These are phyloP conservation scores for Coriaria nepalensis DNA, from an alignment of 306 rosid species.

Conservation along the genomic window DNA sequence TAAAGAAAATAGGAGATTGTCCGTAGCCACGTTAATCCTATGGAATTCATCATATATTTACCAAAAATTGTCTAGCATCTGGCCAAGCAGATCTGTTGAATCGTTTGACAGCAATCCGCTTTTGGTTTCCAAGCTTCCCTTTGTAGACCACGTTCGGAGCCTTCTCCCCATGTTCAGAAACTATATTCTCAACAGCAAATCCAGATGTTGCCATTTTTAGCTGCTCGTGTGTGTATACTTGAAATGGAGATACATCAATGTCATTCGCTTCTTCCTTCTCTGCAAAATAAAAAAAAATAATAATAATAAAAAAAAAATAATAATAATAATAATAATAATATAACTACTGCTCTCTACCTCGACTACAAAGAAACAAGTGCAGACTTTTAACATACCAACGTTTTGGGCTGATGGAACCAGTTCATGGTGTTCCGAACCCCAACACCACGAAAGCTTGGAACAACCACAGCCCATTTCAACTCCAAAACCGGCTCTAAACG, in stretches of 20 bases:
- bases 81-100: slow-evolving; percentile 98
- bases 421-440: slow-evolving; percentile 21
- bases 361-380: too few species aligned
- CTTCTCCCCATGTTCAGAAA: slow-evolving; percentile 96
- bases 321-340: too few species aligned
- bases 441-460: slow-evolving; percentile 56
- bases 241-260: slow-evolving; percentile 52
- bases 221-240: slow-evolving; percentile 62
- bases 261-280: slow-evolving; percentile 49
- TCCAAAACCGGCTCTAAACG: slow-evolving; percentile 17
- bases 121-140: slow-evolving; percentile 80
- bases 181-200: slow-evolving; percentile 77
- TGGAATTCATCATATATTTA: slow-evolving; percentile 13
- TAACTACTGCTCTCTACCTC: too few species aligned
- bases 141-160: slow-evolving; percentile 94
- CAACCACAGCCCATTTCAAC: slow-evolving; percentile 64
- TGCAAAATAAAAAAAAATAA: slow-evolving; percentile 20
- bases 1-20: too few species aligned
- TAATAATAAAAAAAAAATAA: slow-evolving; percentile 9
- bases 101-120: slow-evolving; percentile 79
- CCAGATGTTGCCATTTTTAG: slow-evolving; percentile 81
- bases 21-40: too few species aligned
- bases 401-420: slow-evolving; percentile 30
- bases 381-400: slow-evolving; percentile 30
- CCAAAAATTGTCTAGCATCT: slow-evolving; percentile 80